A percentile compares a stretch with the other conserved stretches of the same genome.
Conservation (phyloP, 2,329 filamentous ascomycete species). For the Diplodia mutila region DNA sequence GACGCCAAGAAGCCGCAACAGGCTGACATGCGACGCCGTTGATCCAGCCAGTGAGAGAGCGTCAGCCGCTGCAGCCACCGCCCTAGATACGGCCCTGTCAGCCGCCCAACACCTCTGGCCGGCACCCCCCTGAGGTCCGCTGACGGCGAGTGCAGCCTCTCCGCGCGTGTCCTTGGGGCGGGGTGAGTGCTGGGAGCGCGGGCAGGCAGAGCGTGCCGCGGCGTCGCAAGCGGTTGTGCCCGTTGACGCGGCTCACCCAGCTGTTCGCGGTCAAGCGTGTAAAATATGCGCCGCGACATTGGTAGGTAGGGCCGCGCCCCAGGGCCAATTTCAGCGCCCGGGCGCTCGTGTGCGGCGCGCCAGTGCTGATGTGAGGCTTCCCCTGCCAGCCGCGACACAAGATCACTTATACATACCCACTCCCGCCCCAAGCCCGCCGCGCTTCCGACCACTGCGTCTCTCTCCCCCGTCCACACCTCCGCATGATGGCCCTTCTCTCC, state of each 20-base stretch:
- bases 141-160: neutral
- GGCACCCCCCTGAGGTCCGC: neutral
- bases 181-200: neutral
- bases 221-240: constrained; percentile 14
- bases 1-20: constrained; percentile 8
- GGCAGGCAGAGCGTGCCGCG: neutral
- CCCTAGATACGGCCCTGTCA: constrained; percentile 10
- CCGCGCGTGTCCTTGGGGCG: neutral
- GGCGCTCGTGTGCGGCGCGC: constrained; percentile 14
- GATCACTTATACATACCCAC: constrained; percentile 29
- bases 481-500: constrained; percentile 23
- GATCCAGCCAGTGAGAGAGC: constrained; percentile 6
- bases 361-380: constrained; percentile 21
- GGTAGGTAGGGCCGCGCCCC: constrained; percentile 12
- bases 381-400: constrained; percentile 6
- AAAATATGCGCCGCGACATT: constrained; percentile 20
- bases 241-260: constrained; percentile 16
- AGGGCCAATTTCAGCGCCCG: constrained; percentile 9
- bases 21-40: constrained; percentile 14
- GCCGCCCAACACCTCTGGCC: constrained; percentile 3
- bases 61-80: constrained; percentile 9
- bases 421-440: constrained; percentile 19
- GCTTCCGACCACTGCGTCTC: constrained; percentile 4
- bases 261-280: constrained; percentile 19
- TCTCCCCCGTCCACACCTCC: neutral